Evolutionary conservation across 768 basidiomycete genomes (phyloP).

Genomic region (Boletus rufocinnamomeus): DNA sequence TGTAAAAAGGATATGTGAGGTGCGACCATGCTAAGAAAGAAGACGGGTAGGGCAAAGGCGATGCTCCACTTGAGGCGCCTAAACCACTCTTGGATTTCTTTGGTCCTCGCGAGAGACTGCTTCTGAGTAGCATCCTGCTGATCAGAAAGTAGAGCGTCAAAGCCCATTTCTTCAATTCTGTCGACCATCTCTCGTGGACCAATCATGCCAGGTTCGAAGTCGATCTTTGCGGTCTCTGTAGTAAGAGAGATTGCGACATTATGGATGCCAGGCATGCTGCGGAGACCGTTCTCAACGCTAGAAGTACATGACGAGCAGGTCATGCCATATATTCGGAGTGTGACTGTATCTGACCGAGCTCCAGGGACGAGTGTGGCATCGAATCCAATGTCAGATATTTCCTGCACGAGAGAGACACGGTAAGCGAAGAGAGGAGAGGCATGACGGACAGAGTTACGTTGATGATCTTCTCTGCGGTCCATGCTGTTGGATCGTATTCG

Average conservation of each 20-base stretch:
- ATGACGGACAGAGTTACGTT: conserved; percentile 43
- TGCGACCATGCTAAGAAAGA: conserved; percentile 86
- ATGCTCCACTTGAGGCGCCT: conserved; percentile 72
- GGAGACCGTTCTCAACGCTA: conserved; percentile 71
- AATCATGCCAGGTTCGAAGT: conserved; percentile 72
- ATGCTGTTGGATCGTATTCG: conserved; percentile 82
- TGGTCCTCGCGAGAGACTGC: conserved; percentile 81
- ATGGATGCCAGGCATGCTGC: conserved; percentile 69
- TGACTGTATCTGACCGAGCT: conserved; percentile 63
- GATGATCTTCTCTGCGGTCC: conserved; percentile 80
- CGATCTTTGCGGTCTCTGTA: conserved; percentile 72
- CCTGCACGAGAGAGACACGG: conserved; percentile 45
- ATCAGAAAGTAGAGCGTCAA: conserved; percentile 84
- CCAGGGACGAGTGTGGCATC: conserved; percentile 79
- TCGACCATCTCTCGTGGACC: conserved; percentile 89
- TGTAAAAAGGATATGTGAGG: conserved; percentile 64
- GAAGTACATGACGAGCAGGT: conserved; percentile 82
- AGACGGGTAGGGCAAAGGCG: conserved; percentile 88
- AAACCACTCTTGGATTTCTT: conserved; percentile 92
- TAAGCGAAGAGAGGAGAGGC: conserved; percentile 5
- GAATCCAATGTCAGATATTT: conserved; percentile 92
- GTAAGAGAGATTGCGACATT: conserved; percentile 73
- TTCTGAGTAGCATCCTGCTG: conserved; percentile 82
- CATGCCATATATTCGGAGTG: conserved; percentile 88
- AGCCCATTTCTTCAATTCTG: conserved; percentile 84